Evolutionary conservation across 2,329 filamentous ascomycete species (phyloP).

Genomic region (Talaromyces sp.): DNA sequence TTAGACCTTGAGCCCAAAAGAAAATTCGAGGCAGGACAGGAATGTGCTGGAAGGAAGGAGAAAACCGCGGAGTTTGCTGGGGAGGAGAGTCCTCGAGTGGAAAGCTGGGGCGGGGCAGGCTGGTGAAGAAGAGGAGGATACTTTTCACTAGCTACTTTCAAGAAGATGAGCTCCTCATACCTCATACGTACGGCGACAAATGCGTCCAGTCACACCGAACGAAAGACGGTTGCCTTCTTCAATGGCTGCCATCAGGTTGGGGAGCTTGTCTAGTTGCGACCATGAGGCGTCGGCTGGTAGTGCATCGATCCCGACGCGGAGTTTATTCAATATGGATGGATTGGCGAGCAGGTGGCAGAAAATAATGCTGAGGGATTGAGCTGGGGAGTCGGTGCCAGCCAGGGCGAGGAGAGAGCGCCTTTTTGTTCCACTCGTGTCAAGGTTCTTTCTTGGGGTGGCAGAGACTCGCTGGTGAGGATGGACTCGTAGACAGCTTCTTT

Average conservation of each 20-base stretch:
- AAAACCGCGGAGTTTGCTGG: no score
- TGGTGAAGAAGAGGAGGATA: no score
- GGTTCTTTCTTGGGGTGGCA: slow-evolving; percentile 40
- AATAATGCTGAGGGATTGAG: slow-evolving; percentile 28
- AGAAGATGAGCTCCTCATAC: slow-evolving; percentile 12
- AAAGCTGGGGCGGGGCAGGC: no score
- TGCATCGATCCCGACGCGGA: slow-evolving; percentile 29
- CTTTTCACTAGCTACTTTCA: no score
- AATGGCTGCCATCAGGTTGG: slow-evolving; percentile 46
- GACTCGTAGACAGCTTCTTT: slow-evolving; percentile 23
- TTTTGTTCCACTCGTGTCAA: slow-evolving; percentile 29
- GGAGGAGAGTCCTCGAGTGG: no score
- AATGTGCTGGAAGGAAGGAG: no score
- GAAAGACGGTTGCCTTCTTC: slow-evolving; percentile 37
- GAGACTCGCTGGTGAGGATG: not conserved
- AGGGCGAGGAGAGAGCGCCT: slow-evolving; percentile 29
- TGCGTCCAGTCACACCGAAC: slow-evolving; percentile 44
- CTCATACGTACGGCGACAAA: slow-evolving; percentile 29
- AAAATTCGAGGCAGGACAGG: no score
- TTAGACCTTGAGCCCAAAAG: no score
- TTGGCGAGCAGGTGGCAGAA: slow-evolving; percentile 35
- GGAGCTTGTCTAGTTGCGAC: slow-evolving; percentile 38
- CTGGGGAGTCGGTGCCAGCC: slow-evolving; percentile 34
- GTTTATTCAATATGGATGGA: slow-evolving; percentile 25
- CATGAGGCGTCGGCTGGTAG: slow-evolving; percentile 13